Evolutionary conservation across 108 stramenopile species (phyloP), one percentile per base, ranked within the genome.

Genomic region (Stephanodiscus triporus): DNA sequence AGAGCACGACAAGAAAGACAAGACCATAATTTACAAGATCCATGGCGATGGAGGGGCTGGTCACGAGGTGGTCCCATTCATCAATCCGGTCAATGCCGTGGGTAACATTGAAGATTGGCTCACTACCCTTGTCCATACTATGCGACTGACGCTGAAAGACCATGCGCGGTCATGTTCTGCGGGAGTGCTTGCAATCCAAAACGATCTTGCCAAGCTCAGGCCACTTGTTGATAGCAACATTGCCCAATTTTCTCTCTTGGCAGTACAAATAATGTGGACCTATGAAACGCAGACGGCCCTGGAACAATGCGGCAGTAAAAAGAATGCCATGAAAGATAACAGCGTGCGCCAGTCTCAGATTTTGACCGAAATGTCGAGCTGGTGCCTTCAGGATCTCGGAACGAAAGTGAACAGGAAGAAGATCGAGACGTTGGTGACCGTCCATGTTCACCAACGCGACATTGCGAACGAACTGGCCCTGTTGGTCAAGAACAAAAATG

Each of bases 101-200:
- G 94, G 94, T 20, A 96, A 96, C 66, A 94, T 96, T 43, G 96
- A 96, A 84, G 93, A 96, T 80, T 96, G 96, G 96, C 86, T 96
- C 38, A 88, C 70, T 53, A 81, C 87, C 17, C 75, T 96, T 23
- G 76, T 96, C 9, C 71, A 87, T 17, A 91, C 90, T 38, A 94
- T 92, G 90, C 87, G 85, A 67, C 51, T 81, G 30, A 94, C 94
- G 0, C 70, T 96, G 83, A 96, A 96, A 76, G 89, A 93, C 45
- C 66, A 88, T 36, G 78, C 88, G 5, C 56, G 91, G 20, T 77
- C 65, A 50, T 91, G 91, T 65, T 90, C 91, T 32, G 72, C 78
- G 59, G 84, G 85, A 30, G 76, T 94, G 9, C 62, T 82, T 23
- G 76, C 81, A 50, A 71, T 94, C 27, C 81, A 78, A 58, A 64